A percentile compares a stretch with the other conserved stretches of the same genome.
Evolutionary conservation across 2,329 filamentous ascomycete species (phyloP).

Genomic region (Dothideomycetidae sp.): DNA sequence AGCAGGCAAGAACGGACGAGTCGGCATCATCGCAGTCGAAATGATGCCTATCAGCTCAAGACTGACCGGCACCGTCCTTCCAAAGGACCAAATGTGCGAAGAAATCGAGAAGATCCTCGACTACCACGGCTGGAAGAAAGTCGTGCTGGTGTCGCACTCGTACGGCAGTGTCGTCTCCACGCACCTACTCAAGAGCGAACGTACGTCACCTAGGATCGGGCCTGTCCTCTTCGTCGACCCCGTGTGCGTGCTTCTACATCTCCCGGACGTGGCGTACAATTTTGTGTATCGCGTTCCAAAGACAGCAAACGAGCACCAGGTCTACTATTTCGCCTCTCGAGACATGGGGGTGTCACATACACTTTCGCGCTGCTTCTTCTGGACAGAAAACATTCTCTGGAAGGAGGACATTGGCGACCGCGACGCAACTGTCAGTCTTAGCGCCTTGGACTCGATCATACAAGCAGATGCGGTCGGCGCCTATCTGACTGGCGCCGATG

Average conservation of each 20-base stretch:
- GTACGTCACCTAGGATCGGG: slow-evolving; percentile 33
- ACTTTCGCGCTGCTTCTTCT: slow-evolving; percentile 54
- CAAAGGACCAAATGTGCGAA: slow-evolving; percentile 38
- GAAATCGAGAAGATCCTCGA: slow-evolving; percentile 45
- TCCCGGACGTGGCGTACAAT: slow-evolving; percentile 58
- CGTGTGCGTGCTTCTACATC: slow-evolving; percentile 51
- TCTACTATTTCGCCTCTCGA: slow-evolving; percentile 56
- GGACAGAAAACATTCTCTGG: slow-evolving; percentile 58
- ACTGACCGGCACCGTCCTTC: slow-evolving; percentile 40
- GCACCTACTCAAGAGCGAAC: slow-evolving; percentile 42
- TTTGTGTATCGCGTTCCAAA: slow-evolving; percentile 33
- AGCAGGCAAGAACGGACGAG: slow-evolving; percentile 28
- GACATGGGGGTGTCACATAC: slow-evolving; percentile 53
- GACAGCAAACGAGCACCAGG: slow-evolving; percentile 53
- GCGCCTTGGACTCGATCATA: slow-evolving; percentile 50
- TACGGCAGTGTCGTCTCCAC: slow-evolving; percentile 52
- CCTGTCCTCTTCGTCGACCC: slow-evolving; percentile 45
- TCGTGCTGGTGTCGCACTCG: slow-evolving; percentile 45
- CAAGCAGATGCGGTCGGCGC: slow-evolving; percentile 43
- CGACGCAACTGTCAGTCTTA: slow-evolving; percentile 43
- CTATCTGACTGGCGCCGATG: slow-evolving; percentile 39
- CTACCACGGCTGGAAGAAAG: slow-evolving; percentile 41
- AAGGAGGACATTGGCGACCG: slow-evolving; percentile 44
- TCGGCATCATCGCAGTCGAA: slow-evolving; percentile 53
- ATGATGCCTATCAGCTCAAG: slow-evolving; percentile 52